Evolutionary conservation across 2,329 filamentous ascomycete species (phyloP), one percentile per base, ranked within the genome.

Genomic region (Chaetomium sp.): DNA sequence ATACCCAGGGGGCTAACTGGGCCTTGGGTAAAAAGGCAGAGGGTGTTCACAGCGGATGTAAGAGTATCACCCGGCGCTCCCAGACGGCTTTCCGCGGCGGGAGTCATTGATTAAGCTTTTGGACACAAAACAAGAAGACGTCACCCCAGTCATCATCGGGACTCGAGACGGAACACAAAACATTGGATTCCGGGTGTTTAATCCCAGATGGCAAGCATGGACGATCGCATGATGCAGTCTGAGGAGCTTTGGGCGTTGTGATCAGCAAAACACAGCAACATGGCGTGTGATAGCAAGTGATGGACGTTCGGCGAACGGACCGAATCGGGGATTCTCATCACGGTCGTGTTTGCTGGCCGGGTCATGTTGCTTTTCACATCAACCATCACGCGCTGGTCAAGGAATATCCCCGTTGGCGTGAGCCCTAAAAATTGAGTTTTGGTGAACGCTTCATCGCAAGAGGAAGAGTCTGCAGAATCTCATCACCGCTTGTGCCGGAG

Each of bases 171-270:
- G 19, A 27, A 27, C 19, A 27, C 19, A 2, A 27, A 27, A 3
- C 19, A 27, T 27, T 27, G 19, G 19, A 27, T 27, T 27, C 19
- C 19, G 19, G 19, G 19, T 27, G 19, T 27, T 27, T 27, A 27
- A 3, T 27, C 19, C 19, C 19, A 27, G 46, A 14, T 37, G 46
- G 41, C 12, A 40, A 35, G 33, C 52, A 41, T 27, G 27, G 48
- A 27, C 54, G 54, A 59, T 53, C 50, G 27, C 32, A 9, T 54
- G 14, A 43, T 57, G 54, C 54, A 52, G 36, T 33, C 33, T 44
- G 41, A 40, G 9, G 14, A 10, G 41, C 37, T 33, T 42, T 33
- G 14, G 27, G 10, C 44, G 12, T 38, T 40, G 35, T 32, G 48
- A 57, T 54, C 49, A 52, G 35, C 56, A 49, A 35, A 12, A 11